Conservation (phyloP, 108 stramenopile species). For the Pseudonitzschia multistriata region DNA sequence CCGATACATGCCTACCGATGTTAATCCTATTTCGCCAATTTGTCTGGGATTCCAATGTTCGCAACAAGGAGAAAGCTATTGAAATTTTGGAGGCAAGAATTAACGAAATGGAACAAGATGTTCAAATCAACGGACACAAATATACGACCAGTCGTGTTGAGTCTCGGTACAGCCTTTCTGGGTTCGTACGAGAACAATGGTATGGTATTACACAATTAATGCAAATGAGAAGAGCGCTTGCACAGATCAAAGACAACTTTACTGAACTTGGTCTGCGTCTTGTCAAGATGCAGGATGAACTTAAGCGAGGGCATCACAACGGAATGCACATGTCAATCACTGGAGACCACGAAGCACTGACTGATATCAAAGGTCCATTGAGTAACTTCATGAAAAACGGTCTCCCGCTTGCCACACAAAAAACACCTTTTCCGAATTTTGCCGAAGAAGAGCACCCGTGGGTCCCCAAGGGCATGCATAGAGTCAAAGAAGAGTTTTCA, state of each 20-base stretch:
- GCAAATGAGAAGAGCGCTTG: constrained; percentile 49
- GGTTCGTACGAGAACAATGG: constrained; percentile 75
- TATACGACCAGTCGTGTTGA: constrained; percentile 32
- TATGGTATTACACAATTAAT: constrained; percentile 69
- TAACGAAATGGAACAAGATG: constrained; percentile 41
- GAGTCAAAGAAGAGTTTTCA: constrained; percentile 33
- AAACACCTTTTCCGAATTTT: constrained; percentile 52
- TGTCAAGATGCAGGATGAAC: constrained; percentile 49
- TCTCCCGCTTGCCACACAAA: constrained; percentile 40
- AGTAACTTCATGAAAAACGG: constrained; percentile 50
- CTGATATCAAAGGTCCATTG: constrained; percentile 36
- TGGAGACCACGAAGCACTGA: constrained; percentile 66
- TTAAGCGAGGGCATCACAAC: constrained; percentile 56
- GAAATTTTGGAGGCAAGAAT: constrained; percentile 72
- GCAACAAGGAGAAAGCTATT: constrained; percentile 47
- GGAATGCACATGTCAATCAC: constrained; percentile 85
- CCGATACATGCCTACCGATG: constrained; percentile 52
- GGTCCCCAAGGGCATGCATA: constrained; percentile 50
- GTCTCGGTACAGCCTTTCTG: constrained; percentile 27
- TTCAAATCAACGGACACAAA: constrained; percentile 49
- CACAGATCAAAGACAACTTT: constrained; percentile 59
- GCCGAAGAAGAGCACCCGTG: constrained; percentile 59
- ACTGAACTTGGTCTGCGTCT: constrained; percentile 48
- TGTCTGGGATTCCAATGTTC: constrained; percentile 48
- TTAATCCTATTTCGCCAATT: constrained; percentile 70